Evolutionary conservation across 2,329 filamentous ascomycete genomes (phyloP).

Genomic region (Aureobasidium lini): DNA sequence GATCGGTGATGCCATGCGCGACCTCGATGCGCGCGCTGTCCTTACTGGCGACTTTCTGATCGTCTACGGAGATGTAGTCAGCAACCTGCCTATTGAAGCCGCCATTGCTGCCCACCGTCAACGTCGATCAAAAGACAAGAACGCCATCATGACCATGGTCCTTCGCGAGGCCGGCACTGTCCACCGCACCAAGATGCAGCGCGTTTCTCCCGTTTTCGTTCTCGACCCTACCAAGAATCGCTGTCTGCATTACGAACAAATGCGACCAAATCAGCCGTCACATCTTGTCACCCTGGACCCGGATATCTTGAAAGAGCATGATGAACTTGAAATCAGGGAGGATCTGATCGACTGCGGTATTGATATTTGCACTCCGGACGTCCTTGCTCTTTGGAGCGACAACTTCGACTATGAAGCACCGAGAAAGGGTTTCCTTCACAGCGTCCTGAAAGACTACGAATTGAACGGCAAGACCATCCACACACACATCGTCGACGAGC

Average conservation of each 20-base stretch:
- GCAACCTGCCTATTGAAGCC: constrained; percentile 76
- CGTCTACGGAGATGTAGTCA: constrained; percentile 86
- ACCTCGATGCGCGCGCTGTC: constrained; percentile 77
- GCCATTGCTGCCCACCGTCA: constrained; percentile 72
- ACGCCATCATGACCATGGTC: constrained; percentile 97
- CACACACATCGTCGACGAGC: constrained; percentile 71
- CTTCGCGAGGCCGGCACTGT: constrained; percentile 66
- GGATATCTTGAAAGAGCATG: constrained; percentile 63
- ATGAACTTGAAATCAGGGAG: constrained; percentile 73
- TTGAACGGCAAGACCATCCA: constrained; percentile 96
- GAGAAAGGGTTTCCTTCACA: constrained; percentile 79
- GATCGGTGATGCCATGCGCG: constrained; percentile 88
- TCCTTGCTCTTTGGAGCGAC: constrained; percentile 90
- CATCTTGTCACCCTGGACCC: constrained; percentile 67
- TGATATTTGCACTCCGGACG: constrained; percentile 95
- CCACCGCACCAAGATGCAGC: constrained; percentile 69
- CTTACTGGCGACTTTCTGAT: constrained; percentile 87
- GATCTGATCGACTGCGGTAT: constrained; percentile 92
- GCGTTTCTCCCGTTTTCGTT: constrained; percentile 74
- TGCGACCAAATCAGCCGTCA: constrained; percentile 59
- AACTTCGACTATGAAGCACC: constrained; percentile 95
- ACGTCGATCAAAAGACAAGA: constrained; percentile 74
- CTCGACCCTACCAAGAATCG: constrained; percentile 72
- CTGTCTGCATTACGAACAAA: constrained; percentile 91
- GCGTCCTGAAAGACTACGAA: constrained; percentile 93